phyloP scores from a whole-genome alignment of 2,329 filamentous ascomycete genomes.

The Neocatenulostroma microsporum region DNA sequence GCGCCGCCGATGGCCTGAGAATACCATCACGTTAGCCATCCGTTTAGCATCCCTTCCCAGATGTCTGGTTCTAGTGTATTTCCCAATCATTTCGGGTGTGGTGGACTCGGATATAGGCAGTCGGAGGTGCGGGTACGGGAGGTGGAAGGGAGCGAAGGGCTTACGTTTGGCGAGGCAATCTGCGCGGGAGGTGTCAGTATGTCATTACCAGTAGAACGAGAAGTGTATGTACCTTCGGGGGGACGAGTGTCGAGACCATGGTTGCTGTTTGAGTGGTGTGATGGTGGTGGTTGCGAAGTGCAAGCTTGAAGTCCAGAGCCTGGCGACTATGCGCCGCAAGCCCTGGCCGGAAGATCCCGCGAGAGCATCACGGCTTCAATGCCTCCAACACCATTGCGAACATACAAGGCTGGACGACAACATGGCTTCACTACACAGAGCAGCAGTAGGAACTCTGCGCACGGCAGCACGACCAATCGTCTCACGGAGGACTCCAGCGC shows the following conservation, averaged over 20 bases:
- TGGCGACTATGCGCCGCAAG: no score
- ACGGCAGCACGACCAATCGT: slow-evolving; percentile 24
- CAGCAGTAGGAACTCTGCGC: slow-evolving; percentile 36
- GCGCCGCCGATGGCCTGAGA: slow-evolving; percentile 83
- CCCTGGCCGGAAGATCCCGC: slow-evolving; percentile 5
- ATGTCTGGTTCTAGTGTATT: not conserved
- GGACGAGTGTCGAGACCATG: slow-evolving; percentile 80
- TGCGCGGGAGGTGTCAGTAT: slow-evolving; percentile 33
- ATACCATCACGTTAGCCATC: no score
- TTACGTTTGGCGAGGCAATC: slow-evolving; percentile 79
- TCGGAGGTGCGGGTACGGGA: not conserved
- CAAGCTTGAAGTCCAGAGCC: slow-evolving; percentile 5
- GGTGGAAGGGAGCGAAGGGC: slow-evolving; percentile 29
- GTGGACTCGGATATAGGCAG: not conserved
- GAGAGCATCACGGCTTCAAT: not conserved
- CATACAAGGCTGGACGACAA: no score
- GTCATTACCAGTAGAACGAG: slow-evolving; percentile 5
- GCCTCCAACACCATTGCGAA: slow-evolving; percentile 3
- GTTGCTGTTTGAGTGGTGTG: slow-evolving; percentile 19
- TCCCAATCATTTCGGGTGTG: not conserved
- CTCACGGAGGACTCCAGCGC: slow-evolving; percentile 16
- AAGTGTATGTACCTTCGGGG: slow-evolving; percentile 72
- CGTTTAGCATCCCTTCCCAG: no score
- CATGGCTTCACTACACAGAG: slow-evolving; percentile 34
- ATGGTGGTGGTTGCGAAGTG: slow-evolving; percentile 12